These are phyloP conservation scores for Dactylellina leptospora DNA, from an alignment of 2,329 filamentous ascomycete genomes.

Conservation along the genomic window DNA sequence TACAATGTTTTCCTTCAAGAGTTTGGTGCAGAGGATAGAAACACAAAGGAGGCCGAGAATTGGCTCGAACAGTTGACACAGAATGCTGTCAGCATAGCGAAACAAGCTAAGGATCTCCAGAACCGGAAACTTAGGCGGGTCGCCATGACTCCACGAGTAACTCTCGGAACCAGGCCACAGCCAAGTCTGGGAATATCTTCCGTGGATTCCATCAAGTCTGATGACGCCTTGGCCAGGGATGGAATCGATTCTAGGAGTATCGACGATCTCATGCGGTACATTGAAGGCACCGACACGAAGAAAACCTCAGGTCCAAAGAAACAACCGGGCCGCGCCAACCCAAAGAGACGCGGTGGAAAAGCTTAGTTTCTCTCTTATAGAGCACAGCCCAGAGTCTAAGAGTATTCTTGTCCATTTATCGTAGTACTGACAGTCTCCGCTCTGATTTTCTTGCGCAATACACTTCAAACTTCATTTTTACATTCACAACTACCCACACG, in stretches of 20 bases:
- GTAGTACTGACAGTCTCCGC: conserved; percentile 22
- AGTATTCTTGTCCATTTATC: neutral
- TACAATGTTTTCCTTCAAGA: conserved; percentile 93
- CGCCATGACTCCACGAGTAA: conserved; percentile 71
- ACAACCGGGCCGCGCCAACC: conserved; percentile 61
- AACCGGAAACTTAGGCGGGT: conserved; percentile 77
- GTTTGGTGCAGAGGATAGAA: conserved; percentile 89
- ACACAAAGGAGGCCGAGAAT: conserved; percentile 96
- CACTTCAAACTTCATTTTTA: neutral
- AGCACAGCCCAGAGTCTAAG: neutral
- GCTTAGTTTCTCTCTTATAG: too few relatives aligned
- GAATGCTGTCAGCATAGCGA: conserved; percentile 92
- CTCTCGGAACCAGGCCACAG: conserved; percentile 69
- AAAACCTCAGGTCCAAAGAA: conserved; percentile 67
- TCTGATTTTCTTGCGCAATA: conserved; percentile 17
- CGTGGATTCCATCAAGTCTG: conserved; percentile 59
- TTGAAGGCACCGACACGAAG: conserved; percentile 76
- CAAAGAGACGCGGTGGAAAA: conserved; percentile 61
- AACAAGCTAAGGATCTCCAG: conserved; percentile 87
- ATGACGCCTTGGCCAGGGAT: conserved; percentile 59
- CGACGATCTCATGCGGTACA: conserved; percentile 92
- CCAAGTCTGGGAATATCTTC: conserved; percentile 71
- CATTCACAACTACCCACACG: neutral
- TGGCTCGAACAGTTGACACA: conserved; percentile 97
- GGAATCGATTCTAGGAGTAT: conserved; percentile 80